Evolutionary conservation across 108 stramenopile species (phyloP), one percentile per base, ranked within the genome.

Genomic region (Nitzschia sp.): DNA sequence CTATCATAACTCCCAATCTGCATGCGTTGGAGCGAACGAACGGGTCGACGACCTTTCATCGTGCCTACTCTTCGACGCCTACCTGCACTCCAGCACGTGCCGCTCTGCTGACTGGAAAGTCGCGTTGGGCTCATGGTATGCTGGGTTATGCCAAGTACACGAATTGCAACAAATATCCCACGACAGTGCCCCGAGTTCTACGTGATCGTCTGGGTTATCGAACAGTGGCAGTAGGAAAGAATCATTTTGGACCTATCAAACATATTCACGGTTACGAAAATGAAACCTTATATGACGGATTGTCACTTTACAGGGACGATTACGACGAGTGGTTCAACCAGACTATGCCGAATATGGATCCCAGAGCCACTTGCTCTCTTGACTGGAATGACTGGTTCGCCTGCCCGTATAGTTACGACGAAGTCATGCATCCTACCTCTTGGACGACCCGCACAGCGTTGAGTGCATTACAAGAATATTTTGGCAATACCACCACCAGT

Each of bases 91-190:
- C 79, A 4, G 64, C 74, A 23, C 62, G 79, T 13, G 59, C 79
- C 24, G 74, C 59, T 15, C 29, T 80, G 11, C 48, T 80, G 35
- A 80, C 74, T 18, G 79, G 79, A 25, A 66, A 66, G 35, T 24
- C 46, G 64, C 74, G 74, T 3, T 80, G 79, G 79, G 49, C 42
- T 38, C 79, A 80, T 64, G 79, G 79, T 2, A 71, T 80, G 79
- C 58, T 80, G 23, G 74, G 70, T 5, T 80, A 80, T 42, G 56
- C 18, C 13, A 24, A 4, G 13, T 27, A 31, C 19, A 28, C 57
- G 15, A 45, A 62, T 35, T 81, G 71, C 28, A 19, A 35, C 19
- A 29, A 63, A 0, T 81, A 81, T 59, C 71, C 75, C 9, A 80
- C 79, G 32, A 80, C 74, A 1, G 38, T 80, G 25, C 74, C 74